Evolutionary conservation across 495 filamentous ascomycete species (phyloP).

Genomic region (Aspergillus nanangensis): DNA sequence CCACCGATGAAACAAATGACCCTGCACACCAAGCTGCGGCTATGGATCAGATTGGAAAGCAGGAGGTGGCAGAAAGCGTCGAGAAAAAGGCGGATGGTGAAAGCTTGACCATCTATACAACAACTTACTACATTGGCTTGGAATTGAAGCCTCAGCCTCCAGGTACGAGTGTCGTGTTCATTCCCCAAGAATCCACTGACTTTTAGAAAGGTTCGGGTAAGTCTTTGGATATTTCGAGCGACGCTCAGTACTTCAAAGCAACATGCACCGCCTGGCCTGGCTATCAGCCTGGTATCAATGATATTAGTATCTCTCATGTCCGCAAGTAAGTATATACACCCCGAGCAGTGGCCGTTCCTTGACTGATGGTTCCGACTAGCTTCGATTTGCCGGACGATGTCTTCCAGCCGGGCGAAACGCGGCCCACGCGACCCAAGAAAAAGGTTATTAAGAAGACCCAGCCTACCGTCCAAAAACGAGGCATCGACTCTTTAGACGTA

Average conservation of each 20-base stretch:
- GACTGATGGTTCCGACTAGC: conserved; percentile 39
- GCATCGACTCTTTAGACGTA: conserved; percentile 44
- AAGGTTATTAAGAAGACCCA: conserved; percentile 49
- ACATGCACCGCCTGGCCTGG: conserved; percentile 61
- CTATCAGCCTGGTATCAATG: conserved; percentile 60
- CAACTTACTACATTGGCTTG: conserved; percentile 84
- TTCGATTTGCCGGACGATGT: conserved; percentile 85
- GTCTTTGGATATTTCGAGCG: conserved; percentile 60
- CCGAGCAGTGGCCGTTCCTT: background rate
- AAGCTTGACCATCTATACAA: conserved; percentile 64
- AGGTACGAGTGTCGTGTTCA: conserved; percentile 18
- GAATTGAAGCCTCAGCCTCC: conserved; percentile 47
- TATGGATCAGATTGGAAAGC: conserved; percentile 43
- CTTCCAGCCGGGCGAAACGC: conserved; percentile 75
- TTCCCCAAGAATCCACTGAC: conserved; percentile 18
- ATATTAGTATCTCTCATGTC: conserved; percentile 66
- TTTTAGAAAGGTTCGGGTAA: conserved; percentile 44
- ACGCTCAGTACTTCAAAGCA: conserved; percentile 70
- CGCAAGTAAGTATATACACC: conserved; percentile 57
- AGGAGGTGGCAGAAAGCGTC: conserved; percentile 32
- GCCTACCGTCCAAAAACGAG: conserved; percentile 34
- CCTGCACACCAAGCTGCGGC: conserved; percentile 47
- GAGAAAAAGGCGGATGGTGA: conserved; percentile 33
- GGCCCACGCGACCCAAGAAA: conserved; percentile 59
- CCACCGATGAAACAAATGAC: conserved; percentile 54